Base-by-base conservation (phyloP, 148 eudicot genomes). In the Vaccinium darrowii region DNA sequence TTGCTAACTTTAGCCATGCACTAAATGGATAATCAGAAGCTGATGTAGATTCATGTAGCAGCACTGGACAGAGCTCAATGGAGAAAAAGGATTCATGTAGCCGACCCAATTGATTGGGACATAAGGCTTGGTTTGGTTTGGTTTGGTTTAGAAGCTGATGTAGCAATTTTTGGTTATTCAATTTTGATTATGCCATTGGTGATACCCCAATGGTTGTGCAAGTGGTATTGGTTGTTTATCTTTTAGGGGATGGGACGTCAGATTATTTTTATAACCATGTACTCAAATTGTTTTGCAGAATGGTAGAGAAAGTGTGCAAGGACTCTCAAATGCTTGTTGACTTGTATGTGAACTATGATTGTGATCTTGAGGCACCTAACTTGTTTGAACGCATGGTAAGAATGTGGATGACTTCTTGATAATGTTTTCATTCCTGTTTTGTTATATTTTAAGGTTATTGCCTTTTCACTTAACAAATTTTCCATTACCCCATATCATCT, bases 311-410 rank as follows among this genome's bases (percentile, higher is more conserved):
- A 89, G 97, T 94, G 39, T 95, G 94, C 95, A 93, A 85, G 89
- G 98, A 97, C 89, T 85, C 98, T 47, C 98, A 95, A 90, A 91
- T 95, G 99, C 96, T 97, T 84, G 96, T 97, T 87, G 99, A 97
- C 90, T 88, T 94, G 30, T 97, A 90, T 89, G 99, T 95, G 86
- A 97, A 97, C 85, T 97, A 97, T 81, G 99, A 97, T 84, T 95
- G 98, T 88, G 99, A 93, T 87, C 96, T 94, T 84, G 92, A 93
- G 88, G 98, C 98, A 15, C 93, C 98, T 75, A 97, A 97, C 90
- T 89, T 95, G 84, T 97, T 94, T 94, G 98, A 97, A 89, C 92
- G 95, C 86, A 94, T 91, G 95, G 99, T 97, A 92, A 43, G 25
- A 56, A 75, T 11, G 77, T 16, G 63, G 19, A 27, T 51, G 53